These are phyloP conservation scores for Penicillium sp. DNA, from an alignment of 2,329 filamentous ascomycete genomes.

Conservation along the genomic window DNA sequence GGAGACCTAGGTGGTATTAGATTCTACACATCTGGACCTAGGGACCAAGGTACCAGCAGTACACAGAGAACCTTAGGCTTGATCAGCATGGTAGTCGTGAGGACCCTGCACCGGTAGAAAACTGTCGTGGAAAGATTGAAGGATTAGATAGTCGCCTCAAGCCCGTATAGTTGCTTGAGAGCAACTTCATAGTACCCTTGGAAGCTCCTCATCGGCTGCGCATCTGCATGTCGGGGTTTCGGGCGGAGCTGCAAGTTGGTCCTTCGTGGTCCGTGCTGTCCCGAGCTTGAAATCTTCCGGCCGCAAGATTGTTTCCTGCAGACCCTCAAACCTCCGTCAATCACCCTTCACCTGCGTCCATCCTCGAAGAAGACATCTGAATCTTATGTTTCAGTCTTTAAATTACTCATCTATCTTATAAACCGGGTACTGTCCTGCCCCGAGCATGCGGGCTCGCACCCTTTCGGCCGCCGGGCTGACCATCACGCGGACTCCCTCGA, in stretches of 20 bases:
- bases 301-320: conserved; percentile 17
- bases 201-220: too few relatives aligned
- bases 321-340: conserved; percentile 8
- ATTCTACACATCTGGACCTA: too few relatives aligned
- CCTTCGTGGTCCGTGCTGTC: conserved; percentile 26
- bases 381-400: conserved; percentile 13
- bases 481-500: conserved; percentile 34
- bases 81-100: too few relatives aligned
- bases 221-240: too few relatives aligned
- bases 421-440: conserved; percentile 17
- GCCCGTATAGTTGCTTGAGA: too few relatives aligned
- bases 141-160: too few relatives aligned
- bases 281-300: conserved; percentile 32
- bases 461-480: conserved; percentile 40
- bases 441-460: conserved; percentile 43
- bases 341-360: conserved; percentile 4
- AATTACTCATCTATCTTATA: background rate
- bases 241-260: background rate
- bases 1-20: too few relatives aligned
- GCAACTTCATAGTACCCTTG: too few relatives aligned
- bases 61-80: too few relatives aligned
- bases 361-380: background rate
- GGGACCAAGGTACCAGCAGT: too few relatives aligned
- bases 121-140: too few relatives aligned
- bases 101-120: too few relatives aligned